Percentiles rank a stretch among this genome's conserved stretches.
Conservation (phyloP, 129 eudicot genomes). For the Dittrichia graveolens region DNA sequence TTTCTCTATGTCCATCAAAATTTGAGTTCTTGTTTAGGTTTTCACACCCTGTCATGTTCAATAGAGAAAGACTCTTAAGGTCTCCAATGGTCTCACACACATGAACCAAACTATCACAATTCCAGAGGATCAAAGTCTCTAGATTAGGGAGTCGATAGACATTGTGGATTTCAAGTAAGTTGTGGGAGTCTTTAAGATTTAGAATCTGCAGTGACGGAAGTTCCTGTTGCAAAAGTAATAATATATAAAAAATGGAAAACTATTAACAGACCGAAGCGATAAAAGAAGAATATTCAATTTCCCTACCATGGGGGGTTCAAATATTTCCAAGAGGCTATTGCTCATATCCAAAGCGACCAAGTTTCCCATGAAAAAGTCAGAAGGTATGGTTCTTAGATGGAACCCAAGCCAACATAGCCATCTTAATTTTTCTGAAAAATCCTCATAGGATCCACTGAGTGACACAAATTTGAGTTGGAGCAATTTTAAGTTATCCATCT, state of each 20-base stretch:
- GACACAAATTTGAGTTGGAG: no score
- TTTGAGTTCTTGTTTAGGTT: neutral
- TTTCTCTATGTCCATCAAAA: neutral
- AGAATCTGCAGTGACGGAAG: slow-evolving; percentile 11
- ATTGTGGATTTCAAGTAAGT: neutral
- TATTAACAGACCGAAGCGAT: neutral
- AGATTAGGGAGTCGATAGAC: slow-evolving; percentile 12
- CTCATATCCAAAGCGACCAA: no score
- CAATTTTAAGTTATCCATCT: no score
- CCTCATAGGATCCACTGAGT: no score
- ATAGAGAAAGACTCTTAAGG: neutral
- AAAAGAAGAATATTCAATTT: neutral
- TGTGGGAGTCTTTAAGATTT: slow-evolving; percentile 1
- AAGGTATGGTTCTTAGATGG: no score
- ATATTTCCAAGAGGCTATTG: no score
- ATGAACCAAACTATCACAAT: slow-evolving; percentile 10
- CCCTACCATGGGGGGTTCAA: slow-evolving; percentile 20
- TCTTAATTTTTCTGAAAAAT: no score
- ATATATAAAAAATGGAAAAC: neutral
- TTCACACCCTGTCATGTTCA: slow-evolving; percentile 16
- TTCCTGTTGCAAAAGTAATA: neutral
- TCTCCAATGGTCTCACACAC: slow-evolving; percentile 1
- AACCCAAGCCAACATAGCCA: no score
- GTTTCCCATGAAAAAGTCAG: no score
- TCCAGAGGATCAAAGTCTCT: slow-evolving; percentile 16